Conservation (phyloP, 257 asterid species). For the Salvia splendens region DNA sequence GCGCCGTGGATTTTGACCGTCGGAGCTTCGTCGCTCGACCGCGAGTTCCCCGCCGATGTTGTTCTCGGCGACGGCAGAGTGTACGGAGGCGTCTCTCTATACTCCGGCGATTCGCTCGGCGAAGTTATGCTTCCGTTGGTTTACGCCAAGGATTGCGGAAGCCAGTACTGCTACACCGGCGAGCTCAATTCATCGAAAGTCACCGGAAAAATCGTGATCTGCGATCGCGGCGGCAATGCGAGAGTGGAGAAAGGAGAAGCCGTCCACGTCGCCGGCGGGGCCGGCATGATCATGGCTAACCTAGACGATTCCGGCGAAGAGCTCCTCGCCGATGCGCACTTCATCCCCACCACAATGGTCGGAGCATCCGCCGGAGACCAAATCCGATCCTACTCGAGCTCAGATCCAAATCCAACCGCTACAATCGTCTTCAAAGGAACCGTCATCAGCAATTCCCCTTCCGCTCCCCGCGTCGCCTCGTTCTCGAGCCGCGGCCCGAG, state of each 20-base stretch:
- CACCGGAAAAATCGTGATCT: constrained; percentile 82
- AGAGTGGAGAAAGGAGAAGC: constrained; percentile 87
- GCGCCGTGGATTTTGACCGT: constrained; percentile 98
- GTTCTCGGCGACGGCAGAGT: constrained; percentile 68
- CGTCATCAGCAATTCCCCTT: constrained; percentile 60
- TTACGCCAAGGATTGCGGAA: constrained; percentile 78
- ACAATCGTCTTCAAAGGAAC: constrained; percentile 70
- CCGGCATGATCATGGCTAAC: constrained; percentile 78
- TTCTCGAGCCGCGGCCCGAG: constrained; percentile 97
- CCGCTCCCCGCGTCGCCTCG: constrained; percentile 88
- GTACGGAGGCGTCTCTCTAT: constrained; percentile 75
- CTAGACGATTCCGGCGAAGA: constrained; percentile 88
- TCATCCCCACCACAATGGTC: constrained; percentile 84
- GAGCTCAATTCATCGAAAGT: constrained; percentile 55
- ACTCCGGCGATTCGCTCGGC: constrained; percentile 54
- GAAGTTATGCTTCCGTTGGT: constrained; percentile 53
- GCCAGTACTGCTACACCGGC: constrained; percentile 74
- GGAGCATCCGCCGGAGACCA: constrained; percentile 71
- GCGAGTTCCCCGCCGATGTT: constrained; percentile 92
- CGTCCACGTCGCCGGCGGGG: constrained; percentile 89
- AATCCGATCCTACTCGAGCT: constrained; percentile 57
- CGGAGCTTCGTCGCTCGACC: constrained; percentile 89
- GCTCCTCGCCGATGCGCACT: constrained; percentile 87
- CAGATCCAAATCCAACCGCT: constrained; percentile 78
- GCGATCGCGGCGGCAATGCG: constrained; percentile 95